These are phyloP conservation scores for Pseudogymnoascus sp. DNA, from an alignment of 2,329 filamentous ascomycete genomes.

Conservation along the genomic window DNA sequence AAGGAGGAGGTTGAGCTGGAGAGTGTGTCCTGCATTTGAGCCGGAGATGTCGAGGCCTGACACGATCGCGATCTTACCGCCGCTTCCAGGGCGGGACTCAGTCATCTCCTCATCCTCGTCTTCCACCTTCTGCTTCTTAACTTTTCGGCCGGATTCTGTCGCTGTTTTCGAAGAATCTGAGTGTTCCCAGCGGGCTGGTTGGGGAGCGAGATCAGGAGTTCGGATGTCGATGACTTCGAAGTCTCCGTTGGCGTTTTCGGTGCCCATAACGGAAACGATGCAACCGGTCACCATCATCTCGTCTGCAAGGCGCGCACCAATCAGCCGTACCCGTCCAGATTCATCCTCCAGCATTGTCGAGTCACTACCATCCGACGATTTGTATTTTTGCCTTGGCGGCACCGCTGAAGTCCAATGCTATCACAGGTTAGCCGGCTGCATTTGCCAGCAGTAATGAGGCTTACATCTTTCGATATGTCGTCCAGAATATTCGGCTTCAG, in stretches of 20 bases:
- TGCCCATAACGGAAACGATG: conserved; percentile 89
- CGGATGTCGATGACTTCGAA: conserved; percentile 89
- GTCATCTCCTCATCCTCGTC: conserved; percentile 53
- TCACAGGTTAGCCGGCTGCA: not conserved
- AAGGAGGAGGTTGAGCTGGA: conserved; percentile 68
- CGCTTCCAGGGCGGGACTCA: conserved; percentile 30
- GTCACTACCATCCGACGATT: conserved; percentile 50
- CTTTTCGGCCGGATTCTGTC: conserved; percentile 32
- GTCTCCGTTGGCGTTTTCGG: conserved; percentile 84
- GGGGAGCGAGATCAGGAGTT: conserved; percentile 75
- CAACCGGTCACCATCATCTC: conserved; percentile 82
- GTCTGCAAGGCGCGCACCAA: conserved; percentile 59
- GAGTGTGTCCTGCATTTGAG: conserved; percentile 59
- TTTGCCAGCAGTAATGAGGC: conserved; percentile 21
- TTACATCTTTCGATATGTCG: conserved; percentile 84
- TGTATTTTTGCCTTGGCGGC: conserved; percentile 68
- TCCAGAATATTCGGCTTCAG: conserved; percentile 94
- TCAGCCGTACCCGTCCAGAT: conserved; percentile 75
- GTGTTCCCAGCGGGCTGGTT: conserved; percentile 71
- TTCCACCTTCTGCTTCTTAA: conserved; percentile 31
- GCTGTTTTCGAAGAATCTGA: conserved; percentile 38
- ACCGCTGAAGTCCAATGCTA: conserved; percentile 87
- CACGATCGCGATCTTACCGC: conserved; percentile 68
- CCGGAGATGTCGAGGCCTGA: conserved; percentile 82
- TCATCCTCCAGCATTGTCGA: conserved; percentile 89